Evolutionary conservation across 495 filamentous ascomycete species (phyloP), one percentile per base, ranked within the genome.

Genomic region (Neurospora sp.): DNA sequence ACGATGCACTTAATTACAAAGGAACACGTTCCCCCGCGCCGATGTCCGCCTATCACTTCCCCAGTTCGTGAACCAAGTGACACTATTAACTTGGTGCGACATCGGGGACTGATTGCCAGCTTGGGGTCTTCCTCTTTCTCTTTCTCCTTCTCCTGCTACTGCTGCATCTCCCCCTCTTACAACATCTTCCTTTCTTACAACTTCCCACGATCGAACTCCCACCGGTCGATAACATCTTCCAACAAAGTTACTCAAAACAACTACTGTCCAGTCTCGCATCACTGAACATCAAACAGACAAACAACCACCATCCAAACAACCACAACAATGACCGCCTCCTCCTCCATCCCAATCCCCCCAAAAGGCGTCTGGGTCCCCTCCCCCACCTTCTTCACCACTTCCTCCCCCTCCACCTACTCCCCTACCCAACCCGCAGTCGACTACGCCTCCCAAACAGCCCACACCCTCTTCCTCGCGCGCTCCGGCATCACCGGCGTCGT

Each of bases 401-500:
- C 48, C 21, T 38, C 74, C 40, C 43, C 59, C 13, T 62, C 75
- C 28, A 10, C 48, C 17, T n/a, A 15, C 4, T 21, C 40, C 1
- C 0, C 59, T 6, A 38, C 71, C 54, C 76, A 79, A 28, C 70
- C 79, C 7, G 74, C 82, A 7, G 70, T 85, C 19, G 90, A 92
- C 78, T 76, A 89, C 62, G 77, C 83, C 17, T 82, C 89, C 1
- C 91, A 92, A 77, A 78, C 84, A 40, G 77, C 78, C 11, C 90
- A 92, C 84, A 86, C 85, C 71, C 71, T 92, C 6, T 88, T 89
- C 78, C 89, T 93, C 59, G 90, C 90, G 13, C 78, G 80, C 19
- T 81, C 83, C 13, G 90, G 90, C 45, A 88, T 92, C 79, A 84
- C 80, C 21, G 91, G 91, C 13, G 83, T 92, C 21, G 89, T 92